Evolutionary conservation across 129 eudicot genomes (phyloP).

Genomic region (Escallonia herrerae): DNA sequence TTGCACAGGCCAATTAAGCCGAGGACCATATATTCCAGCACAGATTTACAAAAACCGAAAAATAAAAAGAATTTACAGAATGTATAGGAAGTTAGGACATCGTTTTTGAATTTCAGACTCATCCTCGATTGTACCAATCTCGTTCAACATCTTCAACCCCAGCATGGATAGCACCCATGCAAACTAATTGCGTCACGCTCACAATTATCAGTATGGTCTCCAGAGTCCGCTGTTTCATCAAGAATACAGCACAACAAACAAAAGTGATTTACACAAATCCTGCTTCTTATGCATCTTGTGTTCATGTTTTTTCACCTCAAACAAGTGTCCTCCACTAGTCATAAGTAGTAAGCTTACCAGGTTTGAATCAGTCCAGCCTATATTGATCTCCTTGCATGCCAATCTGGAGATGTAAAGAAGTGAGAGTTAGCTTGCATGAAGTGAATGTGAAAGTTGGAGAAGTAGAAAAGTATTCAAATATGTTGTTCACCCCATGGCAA

Average conservation of each 20-base stretch:
- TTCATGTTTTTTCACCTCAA: background rate
- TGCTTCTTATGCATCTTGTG: background rate
- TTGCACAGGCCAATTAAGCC: too few relatives aligned
- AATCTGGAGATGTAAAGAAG: slow-evolving; percentile 29
- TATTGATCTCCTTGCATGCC: slow-evolving; percentile 78
- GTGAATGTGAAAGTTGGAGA: background rate
- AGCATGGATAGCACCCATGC: slow-evolving; percentile 55
- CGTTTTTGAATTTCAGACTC: slow-evolving; percentile 19
- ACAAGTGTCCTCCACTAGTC: background rate
- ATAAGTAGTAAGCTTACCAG: slow-evolving; percentile 35
- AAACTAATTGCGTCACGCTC: slow-evolving; percentile 66
- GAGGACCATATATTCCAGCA: too few relatives aligned
- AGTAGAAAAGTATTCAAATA: background rate
- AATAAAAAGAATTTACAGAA: too few relatives aligned
- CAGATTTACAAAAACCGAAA: too few relatives aligned
- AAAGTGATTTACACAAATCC: background rate
- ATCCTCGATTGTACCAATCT: slow-evolving; percentile 23
- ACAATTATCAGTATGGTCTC: slow-evolving; percentile 59
- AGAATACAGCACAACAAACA: background rate
- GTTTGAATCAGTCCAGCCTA: slow-evolving; percentile 62
- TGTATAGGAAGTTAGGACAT: background rate
- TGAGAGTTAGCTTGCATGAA: background rate
- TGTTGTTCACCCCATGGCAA: slow-evolving; percentile 79
- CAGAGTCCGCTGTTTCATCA: slow-evolving; percentile 50
- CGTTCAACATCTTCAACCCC: slow-evolving; percentile 31